Percentiles rank a stretch among this genome's conserved stretches.
Evolutionary conservation across 495 filamentous ascomycete species (phyloP).

Genomic region (Daldinia bambusicola): DNA sequence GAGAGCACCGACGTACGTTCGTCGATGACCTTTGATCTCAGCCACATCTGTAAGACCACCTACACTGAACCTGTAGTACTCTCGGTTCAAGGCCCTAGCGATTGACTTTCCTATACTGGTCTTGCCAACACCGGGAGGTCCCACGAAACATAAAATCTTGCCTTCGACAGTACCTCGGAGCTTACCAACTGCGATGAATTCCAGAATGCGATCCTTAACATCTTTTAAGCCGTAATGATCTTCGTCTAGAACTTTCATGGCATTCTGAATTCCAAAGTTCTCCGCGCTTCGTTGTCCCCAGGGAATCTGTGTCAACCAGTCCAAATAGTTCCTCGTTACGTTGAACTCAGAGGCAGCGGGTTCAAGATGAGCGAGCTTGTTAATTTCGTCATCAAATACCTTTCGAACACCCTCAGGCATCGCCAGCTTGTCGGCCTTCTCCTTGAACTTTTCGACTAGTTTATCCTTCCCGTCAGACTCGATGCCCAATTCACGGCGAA

Average conservation of each 20-base stretch:
- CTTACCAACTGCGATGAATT: conserved; percentile 99
- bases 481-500: conserved; percentile 91
- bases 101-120: conserved; percentile 99
- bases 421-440: conserved; percentile 90
- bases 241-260: conserved; percentile 90
- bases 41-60: conserved; percentile 97
- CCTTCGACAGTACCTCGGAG: conserved; percentile 97
- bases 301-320: conserved; percentile 98
- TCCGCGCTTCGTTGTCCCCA: conserved; percentile 97
- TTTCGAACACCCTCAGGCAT: conserved; percentile 98
- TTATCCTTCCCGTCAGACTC: conserved; percentile 99
- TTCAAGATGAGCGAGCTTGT: conserved; percentile 94
- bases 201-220: conserved; percentile 97
- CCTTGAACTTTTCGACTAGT: conserved; percentile 94
- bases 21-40: conserved; percentile 98
- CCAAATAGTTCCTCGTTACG: conserved; percentile 98
- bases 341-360: conserved; percentile 98
- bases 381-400: conserved; percentile 97
- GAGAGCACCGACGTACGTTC: conserved; percentile 96
- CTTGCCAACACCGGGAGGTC: conserved; percentile 94
- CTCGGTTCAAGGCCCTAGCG: conserved; percentile 89
- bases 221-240: conserved; percentile 98
- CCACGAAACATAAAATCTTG: conserved; percentile 98
- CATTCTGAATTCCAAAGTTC: conserved; percentile 94
- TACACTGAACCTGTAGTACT: conserved; percentile 98